phyloP scores from a whole-genome alignment of 2,329 filamentous ascomycete species.

The Fusarium burgessii region DNA sequence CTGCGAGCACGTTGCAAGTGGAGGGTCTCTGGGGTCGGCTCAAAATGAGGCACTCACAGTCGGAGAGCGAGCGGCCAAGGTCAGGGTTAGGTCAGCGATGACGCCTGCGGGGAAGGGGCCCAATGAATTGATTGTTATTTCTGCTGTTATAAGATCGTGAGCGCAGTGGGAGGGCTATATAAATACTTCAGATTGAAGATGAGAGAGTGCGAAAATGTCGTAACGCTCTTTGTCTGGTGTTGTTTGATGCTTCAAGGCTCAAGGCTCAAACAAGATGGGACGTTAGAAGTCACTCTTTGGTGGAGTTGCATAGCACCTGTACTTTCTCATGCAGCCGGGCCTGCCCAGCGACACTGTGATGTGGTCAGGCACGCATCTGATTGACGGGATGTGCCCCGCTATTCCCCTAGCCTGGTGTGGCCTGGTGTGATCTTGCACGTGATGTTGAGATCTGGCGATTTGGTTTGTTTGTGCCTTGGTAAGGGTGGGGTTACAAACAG shows the following conservation, averaged over 20 bases:
- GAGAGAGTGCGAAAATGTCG: slow-evolving; percentile 22
- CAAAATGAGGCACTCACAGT: slow-evolving; percentile 54
- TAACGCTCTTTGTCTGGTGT: slow-evolving; percentile 42
- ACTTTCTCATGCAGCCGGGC: slow-evolving; percentile 50
- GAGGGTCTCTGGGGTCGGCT: slow-evolving; percentile 48
- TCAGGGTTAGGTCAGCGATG: slow-evolving; percentile 56
- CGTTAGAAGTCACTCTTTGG: slow-evolving; percentile 51
- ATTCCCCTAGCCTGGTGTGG: slow-evolving; percentile 19
- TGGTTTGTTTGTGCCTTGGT: slow-evolving; percentile 43
- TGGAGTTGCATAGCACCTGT: slow-evolving; percentile 51
- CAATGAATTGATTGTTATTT: slow-evolving; percentile 33
- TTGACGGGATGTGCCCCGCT: slow-evolving; percentile 34
- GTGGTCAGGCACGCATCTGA: slow-evolving; percentile 31
- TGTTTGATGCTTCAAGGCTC: slow-evolving; percentile 41
- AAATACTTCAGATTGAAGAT: slow-evolving; percentile 21
- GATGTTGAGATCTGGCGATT: slow-evolving; percentile 35
- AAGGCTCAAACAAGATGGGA: slow-evolving; percentile 35
- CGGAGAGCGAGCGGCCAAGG: slow-evolving; percentile 46
- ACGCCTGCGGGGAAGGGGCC: slow-evolving; percentile 50
- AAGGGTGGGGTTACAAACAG: slow-evolving; percentile 39
- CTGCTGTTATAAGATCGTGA: slow-evolving; percentile 25
- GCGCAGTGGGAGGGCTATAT: slow-evolving; percentile 19
- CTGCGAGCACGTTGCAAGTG: slow-evolving; percentile 44
- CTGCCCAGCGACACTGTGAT: slow-evolving; percentile 34
- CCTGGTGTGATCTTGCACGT: slow-evolving; percentile 43